These are phyloP conservation scores for Tephrocybe rancida DNA, from an alignment of 768 basidiomycete genomes.

Conservation along the genomic window DNA sequence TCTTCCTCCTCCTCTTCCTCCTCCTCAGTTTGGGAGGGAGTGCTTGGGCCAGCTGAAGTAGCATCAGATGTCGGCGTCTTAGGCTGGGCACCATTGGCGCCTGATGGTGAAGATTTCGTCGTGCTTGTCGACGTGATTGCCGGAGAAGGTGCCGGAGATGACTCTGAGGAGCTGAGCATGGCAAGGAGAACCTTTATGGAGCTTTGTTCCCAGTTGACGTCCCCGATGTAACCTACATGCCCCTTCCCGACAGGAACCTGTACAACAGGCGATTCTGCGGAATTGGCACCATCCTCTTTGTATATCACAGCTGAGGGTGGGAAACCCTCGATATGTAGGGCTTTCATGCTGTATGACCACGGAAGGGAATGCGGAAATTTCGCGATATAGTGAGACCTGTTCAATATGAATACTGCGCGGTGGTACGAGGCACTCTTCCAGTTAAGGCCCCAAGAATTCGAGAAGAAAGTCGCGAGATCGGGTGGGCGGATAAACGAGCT, in stretches of 20 bases:
- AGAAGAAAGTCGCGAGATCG: constrained; percentile 30
- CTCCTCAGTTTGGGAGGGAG: not conserved
- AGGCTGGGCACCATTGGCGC: not conserved
- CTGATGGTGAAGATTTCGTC: not conserved
- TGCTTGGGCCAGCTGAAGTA: not conserved
- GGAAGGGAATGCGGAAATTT: constrained; percentile 27
- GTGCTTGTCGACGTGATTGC: not conserved
- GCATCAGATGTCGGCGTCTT: not conserved
- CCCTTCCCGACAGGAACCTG: constrained; percentile 35
- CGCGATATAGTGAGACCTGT: constrained; percentile 28
- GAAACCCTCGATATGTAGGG: constrained; percentile 33
- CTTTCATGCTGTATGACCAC: constrained; percentile 43
- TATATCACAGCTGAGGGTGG: constrained; percentile 32
- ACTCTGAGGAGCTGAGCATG: constrained; percentile 29
- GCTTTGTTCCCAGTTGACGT: constrained; percentile 32
- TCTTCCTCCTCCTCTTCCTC: not conserved
- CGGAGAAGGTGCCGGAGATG: not conserved
- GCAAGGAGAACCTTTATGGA: constrained; percentile 30
- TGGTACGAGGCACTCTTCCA: constrained; percentile 43
- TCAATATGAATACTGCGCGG: constrained; percentile 36
- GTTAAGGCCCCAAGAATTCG: constrained; percentile 30
- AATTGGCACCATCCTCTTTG: constrained; percentile 16
- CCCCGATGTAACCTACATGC: constrained; percentile 40
- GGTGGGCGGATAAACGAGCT: constrained; percentile 26
- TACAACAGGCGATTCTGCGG: constrained; percentile 24